These are phyloP conservation scores for Mycena chlorophos DNA, from an alignment of 768 basidiomycete species.

Conservation along the genomic window DNA sequence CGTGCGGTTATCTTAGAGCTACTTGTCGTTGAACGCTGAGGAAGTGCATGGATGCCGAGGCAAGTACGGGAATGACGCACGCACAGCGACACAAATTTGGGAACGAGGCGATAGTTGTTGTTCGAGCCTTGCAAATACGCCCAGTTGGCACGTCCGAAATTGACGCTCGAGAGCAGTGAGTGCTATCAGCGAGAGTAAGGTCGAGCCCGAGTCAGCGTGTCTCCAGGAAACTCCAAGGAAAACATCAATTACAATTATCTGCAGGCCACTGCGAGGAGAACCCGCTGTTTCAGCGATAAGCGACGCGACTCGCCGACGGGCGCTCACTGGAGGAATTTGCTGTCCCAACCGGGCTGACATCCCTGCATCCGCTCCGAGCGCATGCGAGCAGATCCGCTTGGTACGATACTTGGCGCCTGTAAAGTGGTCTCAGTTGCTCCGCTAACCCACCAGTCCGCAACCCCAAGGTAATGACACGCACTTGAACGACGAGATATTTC, in stretches of 20 bases:
- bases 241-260: conserved; percentile 4
- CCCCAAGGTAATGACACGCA: background rate
- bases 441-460: background rate
- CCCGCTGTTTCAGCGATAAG: too few relatives aligned
- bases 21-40: background rate
- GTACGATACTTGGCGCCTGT: conserved; percentile 9
- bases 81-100: background rate
- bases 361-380: background rate
- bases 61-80: background rate
- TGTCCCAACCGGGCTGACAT: background rate
- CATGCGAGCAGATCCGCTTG: background rate
- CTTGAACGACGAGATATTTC: conserved; percentile 6
- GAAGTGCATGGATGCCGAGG: background rate
- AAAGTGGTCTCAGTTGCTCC: background rate
- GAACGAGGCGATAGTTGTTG: conserved; percentile 3
- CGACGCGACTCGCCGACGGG: background rate
- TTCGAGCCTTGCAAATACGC: conserved; percentile 13
- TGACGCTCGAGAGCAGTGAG: conserved; percentile 8
- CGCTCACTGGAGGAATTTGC: conserved; percentile 5
- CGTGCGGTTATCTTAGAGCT: background rate
- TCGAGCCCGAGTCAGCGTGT: background rate
- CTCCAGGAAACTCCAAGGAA: background rate
- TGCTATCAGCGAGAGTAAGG: too few relatives aligned
- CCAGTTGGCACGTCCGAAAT: conserved; percentile 21
- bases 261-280: background rate